Conservation (phyloP, 1,284 basidiomycete species). For the Microbotryum violaceum region DNA sequence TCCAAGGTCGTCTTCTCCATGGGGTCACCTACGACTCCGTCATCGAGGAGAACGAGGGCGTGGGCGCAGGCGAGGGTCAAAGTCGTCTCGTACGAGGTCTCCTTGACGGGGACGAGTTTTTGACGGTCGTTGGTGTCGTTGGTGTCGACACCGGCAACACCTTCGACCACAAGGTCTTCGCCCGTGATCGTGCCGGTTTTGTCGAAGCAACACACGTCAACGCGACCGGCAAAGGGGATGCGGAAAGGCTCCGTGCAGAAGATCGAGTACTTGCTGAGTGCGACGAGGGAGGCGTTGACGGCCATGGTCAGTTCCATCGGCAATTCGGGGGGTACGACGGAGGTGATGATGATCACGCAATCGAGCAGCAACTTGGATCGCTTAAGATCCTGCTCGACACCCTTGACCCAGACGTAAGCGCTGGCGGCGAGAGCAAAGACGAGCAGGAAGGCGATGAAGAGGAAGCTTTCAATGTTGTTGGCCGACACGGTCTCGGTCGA, state of each 20-base stretch:
- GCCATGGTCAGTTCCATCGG: slow-evolving; percentile 94
- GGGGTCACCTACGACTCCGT: slow-evolving; percentile 90
- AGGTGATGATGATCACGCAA: slow-evolving; percentile 88
- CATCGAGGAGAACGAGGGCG: slow-evolving; percentile 81
- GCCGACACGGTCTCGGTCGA: slow-evolving; percentile 89
- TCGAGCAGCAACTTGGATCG: slow-evolving; percentile 88
- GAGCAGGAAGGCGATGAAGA: slow-evolving; percentile 91
- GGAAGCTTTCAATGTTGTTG: slow-evolving; percentile 85
- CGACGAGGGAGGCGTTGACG: slow-evolving; percentile 87
- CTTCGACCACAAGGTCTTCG: slow-evolving; percentile 88
- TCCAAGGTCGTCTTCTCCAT: slow-evolving; percentile 98
- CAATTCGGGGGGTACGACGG: slow-evolving; percentile 87
- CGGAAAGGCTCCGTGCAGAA: slow-evolving; percentile 97
- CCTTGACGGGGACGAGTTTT: slow-evolving; percentile 68
- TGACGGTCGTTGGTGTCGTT: slow-evolving; percentile 49
- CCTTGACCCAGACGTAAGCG: slow-evolving; percentile 93
- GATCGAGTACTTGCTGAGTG: slow-evolving; percentile 85
- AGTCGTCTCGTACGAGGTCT: slow-evolving; percentile 68
- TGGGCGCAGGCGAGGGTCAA: slow-evolving; percentile 89
- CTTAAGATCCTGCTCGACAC: slow-evolving; percentile 81
- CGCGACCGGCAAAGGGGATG: slow-evolving; percentile 83
- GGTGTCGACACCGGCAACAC: slow-evolving; percentile 67
- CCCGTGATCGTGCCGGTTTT: slow-evolving; percentile 96
- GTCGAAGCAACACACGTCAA: slow-evolving; percentile 95
- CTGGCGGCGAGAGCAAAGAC: slow-evolving; percentile 92